phyloP scores from a whole-genome alignment of 2,329 filamentous ascomycete species.

The Arachnopeziza araneosa region DNA sequence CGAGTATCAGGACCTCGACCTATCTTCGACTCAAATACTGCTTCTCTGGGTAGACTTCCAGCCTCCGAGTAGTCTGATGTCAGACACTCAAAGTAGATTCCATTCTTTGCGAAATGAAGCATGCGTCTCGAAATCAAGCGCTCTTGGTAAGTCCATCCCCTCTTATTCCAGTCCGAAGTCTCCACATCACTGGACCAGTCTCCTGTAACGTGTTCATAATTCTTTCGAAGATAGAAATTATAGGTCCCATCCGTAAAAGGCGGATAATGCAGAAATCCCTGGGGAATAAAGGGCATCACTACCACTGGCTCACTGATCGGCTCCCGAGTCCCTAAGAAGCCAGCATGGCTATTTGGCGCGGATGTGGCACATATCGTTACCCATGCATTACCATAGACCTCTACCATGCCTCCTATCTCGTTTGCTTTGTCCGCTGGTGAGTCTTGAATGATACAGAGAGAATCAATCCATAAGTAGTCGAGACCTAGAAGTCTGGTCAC shows the following conservation, averaged over 20 bases:
- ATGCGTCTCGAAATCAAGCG: neutral
- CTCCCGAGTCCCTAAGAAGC: neutral
- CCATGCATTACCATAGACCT: neutral
- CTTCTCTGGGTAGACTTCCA: neutral
- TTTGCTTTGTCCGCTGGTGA: neutral
- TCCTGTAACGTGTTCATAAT: neutral
- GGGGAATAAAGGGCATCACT: neutral
- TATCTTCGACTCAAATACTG: neutral
- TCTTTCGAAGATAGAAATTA: neutral
- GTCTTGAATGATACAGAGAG: neutral
- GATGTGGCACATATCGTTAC: neutral
- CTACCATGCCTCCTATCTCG: neutral
- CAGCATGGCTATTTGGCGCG: neutral
- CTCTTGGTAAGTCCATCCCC: neutral
- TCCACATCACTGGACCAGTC: neutral
- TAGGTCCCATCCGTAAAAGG: neutral
- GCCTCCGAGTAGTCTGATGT: neutral
- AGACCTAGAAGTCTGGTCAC: neutral
- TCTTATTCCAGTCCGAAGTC: neutral
- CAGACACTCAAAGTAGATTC: neutral
- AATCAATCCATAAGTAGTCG: neutral
- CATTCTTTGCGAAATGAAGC: neutral
- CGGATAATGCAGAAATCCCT: neutral
- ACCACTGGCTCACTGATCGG: neutral
- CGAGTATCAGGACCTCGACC: neutral